Conservation (phyloP, 2,329 filamentous ascomycete species). For the Myriangium duriaei region DNA sequence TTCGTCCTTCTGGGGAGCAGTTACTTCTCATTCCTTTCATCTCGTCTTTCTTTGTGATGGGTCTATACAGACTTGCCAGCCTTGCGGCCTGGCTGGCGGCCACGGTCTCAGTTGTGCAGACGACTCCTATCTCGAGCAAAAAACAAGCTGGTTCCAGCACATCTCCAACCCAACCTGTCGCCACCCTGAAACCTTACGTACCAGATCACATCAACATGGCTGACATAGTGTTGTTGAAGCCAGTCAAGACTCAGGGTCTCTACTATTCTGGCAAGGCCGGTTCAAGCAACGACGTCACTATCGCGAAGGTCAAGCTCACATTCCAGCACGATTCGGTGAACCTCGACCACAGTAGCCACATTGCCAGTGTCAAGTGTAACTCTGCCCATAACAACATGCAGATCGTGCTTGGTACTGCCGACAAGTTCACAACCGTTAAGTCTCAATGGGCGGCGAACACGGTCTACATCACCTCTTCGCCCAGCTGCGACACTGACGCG, state of each 20-base stretch:
- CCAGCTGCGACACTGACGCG: constrained; percentile 8
- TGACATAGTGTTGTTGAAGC: neutral
- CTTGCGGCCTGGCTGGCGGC: no score
- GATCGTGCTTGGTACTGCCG: neutral
- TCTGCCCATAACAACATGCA: constrained; percentile 1
- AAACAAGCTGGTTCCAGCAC: no score
- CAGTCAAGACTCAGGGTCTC: neutral
- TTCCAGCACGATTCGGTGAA: constrained; percentile 11
- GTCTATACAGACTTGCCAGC: no score
- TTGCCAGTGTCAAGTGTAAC: constrained; percentile 8
- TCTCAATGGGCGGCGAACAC: neutral
- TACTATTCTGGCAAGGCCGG: neutral
- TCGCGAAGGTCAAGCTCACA: constrained; percentile 6
- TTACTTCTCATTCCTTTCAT: no score
- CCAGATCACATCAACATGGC: neutral
- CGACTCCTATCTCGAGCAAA: no score
- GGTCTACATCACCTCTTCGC: constrained; percentile 10
- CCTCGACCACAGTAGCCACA: constrained; percentile 11
- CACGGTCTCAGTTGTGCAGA: no score
- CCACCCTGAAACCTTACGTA: neutral
- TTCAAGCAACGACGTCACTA: neutral
- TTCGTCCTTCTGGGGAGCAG: no score
- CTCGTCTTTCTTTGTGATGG: no score
- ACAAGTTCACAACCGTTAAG: neutral
- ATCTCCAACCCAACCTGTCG: no score